These are phyloP conservation scores for Dioszegia aurantiaca DNA, from an alignment of 768 basidiomycete species.

Conservation along the genomic window DNA sequence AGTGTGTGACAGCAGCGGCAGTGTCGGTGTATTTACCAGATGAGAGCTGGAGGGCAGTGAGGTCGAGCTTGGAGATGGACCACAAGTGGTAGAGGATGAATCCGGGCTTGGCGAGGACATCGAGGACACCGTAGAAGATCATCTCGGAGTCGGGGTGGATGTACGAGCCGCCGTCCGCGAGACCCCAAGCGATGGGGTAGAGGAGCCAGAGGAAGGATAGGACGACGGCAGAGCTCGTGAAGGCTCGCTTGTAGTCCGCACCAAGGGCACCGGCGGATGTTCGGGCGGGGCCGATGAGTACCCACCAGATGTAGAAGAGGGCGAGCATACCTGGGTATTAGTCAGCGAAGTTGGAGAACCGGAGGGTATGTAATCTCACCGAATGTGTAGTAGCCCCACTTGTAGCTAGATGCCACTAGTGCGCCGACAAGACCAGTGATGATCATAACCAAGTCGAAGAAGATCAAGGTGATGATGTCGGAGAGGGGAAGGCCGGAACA, in stretches of 20 bases:
- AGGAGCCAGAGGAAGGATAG: slow-evolving; percentile 61
- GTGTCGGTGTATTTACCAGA: slow-evolving; percentile 49
- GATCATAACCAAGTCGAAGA: slow-evolving; percentile 58
- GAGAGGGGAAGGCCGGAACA: slow-evolving; percentile 58
- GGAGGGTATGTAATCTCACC: slow-evolving; percentile 57
- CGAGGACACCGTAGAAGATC: slow-evolving; percentile 59
- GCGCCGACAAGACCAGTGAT: slow-evolving; percentile 58
- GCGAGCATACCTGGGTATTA: slow-evolving; percentile 4
- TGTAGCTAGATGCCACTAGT: slow-evolving; percentile 59
- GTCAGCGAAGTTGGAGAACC: background rate
- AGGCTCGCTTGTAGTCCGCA: slow-evolving; percentile 40
- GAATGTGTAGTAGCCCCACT: slow-evolving; percentile 58
- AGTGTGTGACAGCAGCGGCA: slow-evolving; percentile 20
- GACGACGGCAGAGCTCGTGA: slow-evolving; percentile 54
- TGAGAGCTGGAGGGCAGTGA: slow-evolving; percentile 47
- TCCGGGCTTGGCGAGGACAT: slow-evolving; percentile 53
- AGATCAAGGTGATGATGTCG: slow-evolving; percentile 57
- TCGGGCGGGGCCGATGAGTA: slow-evolving; percentile 39
- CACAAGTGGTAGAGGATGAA: slow-evolving; percentile 50
- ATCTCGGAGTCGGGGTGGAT: slow-evolving; percentile 60
- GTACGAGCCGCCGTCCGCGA: slow-evolving; percentile 58
- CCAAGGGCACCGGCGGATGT: slow-evolving; percentile 45
- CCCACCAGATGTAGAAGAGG: slow-evolving; percentile 55
- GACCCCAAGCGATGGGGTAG: slow-evolving; percentile 62
- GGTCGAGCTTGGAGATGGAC: slow-evolving; percentile 48